phyloP scores from a whole-genome alignment of 495 filamentous ascomycete genomes.

The Talaromyces thailandensis region DNA sequence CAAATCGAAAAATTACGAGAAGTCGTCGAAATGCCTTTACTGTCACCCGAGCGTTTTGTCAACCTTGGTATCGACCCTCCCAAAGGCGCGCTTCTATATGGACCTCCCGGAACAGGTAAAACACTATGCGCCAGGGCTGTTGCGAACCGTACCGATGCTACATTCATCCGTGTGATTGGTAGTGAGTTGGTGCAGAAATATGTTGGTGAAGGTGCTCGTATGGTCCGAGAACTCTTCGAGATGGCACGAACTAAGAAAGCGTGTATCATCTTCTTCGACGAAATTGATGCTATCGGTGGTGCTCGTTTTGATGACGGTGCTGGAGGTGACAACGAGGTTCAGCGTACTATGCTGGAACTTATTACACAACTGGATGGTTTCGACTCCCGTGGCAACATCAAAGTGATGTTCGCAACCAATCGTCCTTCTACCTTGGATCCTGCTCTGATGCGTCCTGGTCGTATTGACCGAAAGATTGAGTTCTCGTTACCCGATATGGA shows the following conservation, averaged over 20 bases:
- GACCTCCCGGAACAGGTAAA: constrained; percentile 94
- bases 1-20: constrained; percentile 98
- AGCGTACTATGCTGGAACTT: constrained; percentile 96
- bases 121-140: constrained; percentile 96
- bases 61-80: constrained; percentile 96
- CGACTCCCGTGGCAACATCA: constrained; percentile 96
- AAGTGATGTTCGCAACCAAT: constrained; percentile 99
- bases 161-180: constrained; percentile 97
- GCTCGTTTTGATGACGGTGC: constrained; percentile 98
- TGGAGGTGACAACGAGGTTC: constrained; percentile 98
- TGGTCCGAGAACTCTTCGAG: constrained; percentile 98
- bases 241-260: constrained; percentile 99
- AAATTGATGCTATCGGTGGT: constrained; percentile 95
- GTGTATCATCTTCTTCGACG: constrained; percentile 99
- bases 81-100: constrained; percentile 94
- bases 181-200: constrained; percentile 98
- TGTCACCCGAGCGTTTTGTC: constrained; percentile 95
- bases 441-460: constrained; percentile 91
- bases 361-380: constrained; percentile 98
- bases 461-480: constrained; percentile 98
- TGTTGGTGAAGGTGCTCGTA: constrained; percentile 92
- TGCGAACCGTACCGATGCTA: constrained; percentile 94
- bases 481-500: constrained; percentile 96
- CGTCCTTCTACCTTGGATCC: constrained; percentile 92
- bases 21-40: constrained; percentile 94